Evolutionary conservation across 1,284 basidiomycete genomes (phyloP).

Genomic region (Sparassis latifolia): DNA sequence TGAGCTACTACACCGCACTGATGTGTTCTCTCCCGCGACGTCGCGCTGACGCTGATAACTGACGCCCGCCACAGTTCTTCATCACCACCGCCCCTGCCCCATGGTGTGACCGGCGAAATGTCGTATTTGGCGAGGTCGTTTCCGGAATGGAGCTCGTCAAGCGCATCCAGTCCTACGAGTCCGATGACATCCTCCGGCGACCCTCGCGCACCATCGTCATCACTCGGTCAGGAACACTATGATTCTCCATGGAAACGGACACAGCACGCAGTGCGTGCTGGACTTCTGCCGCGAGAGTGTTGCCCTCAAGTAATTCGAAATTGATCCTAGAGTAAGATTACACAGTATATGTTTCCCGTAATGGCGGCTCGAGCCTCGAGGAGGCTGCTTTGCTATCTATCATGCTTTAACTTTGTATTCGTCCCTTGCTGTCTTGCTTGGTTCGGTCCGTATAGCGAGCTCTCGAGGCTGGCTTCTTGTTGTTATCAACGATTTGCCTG

Average conservation of each 20-base stretch:
- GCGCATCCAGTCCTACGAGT: slow-evolving; percentile 30
- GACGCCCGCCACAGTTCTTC: slow-evolving; percentile 46
- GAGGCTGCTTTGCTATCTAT: no score
- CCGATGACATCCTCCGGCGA: slow-evolving; percentile 28
- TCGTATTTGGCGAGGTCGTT: slow-evolving; percentile 43
- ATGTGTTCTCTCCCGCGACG: background rate
- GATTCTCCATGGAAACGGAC: background rate
- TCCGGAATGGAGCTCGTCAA: slow-evolving; percentile 37
- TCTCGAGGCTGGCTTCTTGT: no score
- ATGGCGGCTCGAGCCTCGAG: no score
- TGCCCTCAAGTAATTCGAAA: no score
- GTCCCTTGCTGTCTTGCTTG: no score
- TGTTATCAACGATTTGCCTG: no score
- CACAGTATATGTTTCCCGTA: background rate
- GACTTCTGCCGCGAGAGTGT: background rate
- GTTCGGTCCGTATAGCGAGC: no score
- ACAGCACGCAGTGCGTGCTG: background rate
- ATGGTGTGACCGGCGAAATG: slow-evolving; percentile 49
- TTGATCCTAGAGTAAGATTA: background rate
- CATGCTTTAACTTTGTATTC: no score
- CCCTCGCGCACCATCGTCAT: slow-evolving; percentile 30
- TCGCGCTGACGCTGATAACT: background rate
- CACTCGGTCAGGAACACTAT: slow-evolving; percentile 15
- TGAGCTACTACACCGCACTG: slow-evolving; percentile 17
- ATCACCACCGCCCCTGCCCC: slow-evolving; percentile 60